A percentile compares a stretch with the other conserved stretches of the same genome.
Conservation (phyloP, 805 yeast genomes). For the Groenewaldozyma tartarivorans region DNA sequence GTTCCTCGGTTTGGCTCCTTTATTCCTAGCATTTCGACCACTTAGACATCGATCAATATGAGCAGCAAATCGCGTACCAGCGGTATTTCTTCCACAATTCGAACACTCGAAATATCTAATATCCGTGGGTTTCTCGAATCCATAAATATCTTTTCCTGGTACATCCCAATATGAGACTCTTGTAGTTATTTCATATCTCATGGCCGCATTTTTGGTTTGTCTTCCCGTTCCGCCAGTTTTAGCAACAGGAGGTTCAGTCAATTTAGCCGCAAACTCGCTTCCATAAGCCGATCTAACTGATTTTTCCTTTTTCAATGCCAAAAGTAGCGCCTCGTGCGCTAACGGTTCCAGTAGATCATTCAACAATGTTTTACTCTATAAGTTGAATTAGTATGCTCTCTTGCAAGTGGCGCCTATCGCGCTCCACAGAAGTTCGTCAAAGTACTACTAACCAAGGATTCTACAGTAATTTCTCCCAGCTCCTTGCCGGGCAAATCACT, state of each 20-base stretch:
- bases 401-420: no score
- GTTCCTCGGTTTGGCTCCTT: conserved; percentile 2
- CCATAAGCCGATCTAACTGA: conserved; percentile 27
- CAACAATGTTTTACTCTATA: conserved; percentile 18
- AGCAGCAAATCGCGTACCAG: conserved; percentile 87
- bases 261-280: conserved; percentile 11
- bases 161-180: conserved; percentile 15
- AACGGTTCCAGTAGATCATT: conserved; percentile 24
- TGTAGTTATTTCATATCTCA: conserved; percentile 17
- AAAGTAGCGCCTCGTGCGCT: conserved; percentile 26
- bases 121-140: conserved; percentile 37
- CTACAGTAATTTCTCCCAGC: no score
- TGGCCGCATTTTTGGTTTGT: conserved; percentile 12
- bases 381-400: no score
- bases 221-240: conserved; percentile 4
- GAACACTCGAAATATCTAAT: conserved; percentile 63
- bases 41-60: conserved; percentile 86
- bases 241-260: conserved; percentile 2
- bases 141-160: conserved; percentile 33
- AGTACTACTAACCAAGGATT: no score
- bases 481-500: no score
- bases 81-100: conserved; percentile 76
- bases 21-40: conserved; percentile 36
- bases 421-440: no score
- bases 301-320: conserved; percentile 27